Percentiles rank a stretch among this genome's conserved stretches.
These are phyloP conservation scores for Pleomassaria siparia DNA, from an alignment of 2,329 filamentous ascomycete genomes.

Conservation along the genomic window DNA sequence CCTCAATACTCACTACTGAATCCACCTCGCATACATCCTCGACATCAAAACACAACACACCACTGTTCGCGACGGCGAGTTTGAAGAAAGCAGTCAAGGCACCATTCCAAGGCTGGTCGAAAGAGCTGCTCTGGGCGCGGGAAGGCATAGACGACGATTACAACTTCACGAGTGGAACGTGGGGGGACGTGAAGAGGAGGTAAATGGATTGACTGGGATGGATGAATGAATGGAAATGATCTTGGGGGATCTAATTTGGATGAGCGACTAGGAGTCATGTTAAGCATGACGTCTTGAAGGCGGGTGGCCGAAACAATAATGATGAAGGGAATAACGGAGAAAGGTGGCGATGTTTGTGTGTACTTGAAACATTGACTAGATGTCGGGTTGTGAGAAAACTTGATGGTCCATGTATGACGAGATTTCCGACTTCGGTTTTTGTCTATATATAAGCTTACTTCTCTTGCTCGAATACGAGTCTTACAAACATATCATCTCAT, in stretches of 20 bases:
- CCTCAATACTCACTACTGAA: not conserved
- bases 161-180: slow-evolving; percentile 29
- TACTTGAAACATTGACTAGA: no score
- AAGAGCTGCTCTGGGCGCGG: slow-evolving; percentile 34
- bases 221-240: not conserved
- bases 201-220: not conserved
- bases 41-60: not conserved
- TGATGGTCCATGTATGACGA: no score
- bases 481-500: no score
- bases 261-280: not conserved
- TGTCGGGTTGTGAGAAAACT: no score
- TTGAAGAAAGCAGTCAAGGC: slow-evolving; percentile 26
- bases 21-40: not conserved
- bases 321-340: not conserved
- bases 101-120: slow-evolving; percentile 39
- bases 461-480: no score
- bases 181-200: slow-evolving; percentile 7
- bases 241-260: not conserved
- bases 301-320: not conserved
- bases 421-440: no score
- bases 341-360: no score
- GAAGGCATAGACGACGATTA: slow-evolving; percentile 40
- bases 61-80: not conserved
- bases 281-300: no score
- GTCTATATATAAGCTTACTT: no score